Conservation (phyloP, 2,329 filamentous ascomycete genomes). For the Ceratocystis huliohia region DNA sequence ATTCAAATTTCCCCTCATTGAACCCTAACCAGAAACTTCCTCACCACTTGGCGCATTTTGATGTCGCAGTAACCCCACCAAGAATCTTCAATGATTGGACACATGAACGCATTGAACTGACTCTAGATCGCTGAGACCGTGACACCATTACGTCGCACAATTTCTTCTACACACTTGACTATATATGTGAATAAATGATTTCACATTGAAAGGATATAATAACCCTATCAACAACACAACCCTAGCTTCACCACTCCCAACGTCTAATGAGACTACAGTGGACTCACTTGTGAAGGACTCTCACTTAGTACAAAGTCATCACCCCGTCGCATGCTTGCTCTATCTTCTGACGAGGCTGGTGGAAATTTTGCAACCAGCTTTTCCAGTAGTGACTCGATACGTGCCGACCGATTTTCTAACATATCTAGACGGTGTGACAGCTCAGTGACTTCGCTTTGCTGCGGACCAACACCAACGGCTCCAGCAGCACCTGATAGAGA, state of each 20-base stretch:
- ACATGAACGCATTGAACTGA: background rate
- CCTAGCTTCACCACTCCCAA: background rate
- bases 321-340: background rate
- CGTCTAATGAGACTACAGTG: background rate
- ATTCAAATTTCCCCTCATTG: background rate
- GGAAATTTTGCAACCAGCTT: conserved; percentile 25
- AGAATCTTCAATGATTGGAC: background rate
- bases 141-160: background rate
- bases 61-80: background rate
- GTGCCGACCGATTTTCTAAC: conserved; percentile 38
- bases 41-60: background rate
- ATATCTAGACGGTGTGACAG: conserved; percentile 34
- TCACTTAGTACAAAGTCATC: background rate
- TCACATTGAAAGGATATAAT: background rate
- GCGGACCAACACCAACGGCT: conserved; percentile 13
- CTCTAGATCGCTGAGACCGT: background rate
- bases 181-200: background rate
- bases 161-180: background rate
- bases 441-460: conserved; percentile 33
- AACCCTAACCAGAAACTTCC: conserved; percentile 1
- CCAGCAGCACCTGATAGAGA: conserved; percentile 22
- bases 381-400: conserved; percentile 37
- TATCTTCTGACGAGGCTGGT: background rate
- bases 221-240: background rate
- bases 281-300: background rate